Conservation (phyloP, 148 eudicot species). For the Pharnaceum exiguum region DNA sequence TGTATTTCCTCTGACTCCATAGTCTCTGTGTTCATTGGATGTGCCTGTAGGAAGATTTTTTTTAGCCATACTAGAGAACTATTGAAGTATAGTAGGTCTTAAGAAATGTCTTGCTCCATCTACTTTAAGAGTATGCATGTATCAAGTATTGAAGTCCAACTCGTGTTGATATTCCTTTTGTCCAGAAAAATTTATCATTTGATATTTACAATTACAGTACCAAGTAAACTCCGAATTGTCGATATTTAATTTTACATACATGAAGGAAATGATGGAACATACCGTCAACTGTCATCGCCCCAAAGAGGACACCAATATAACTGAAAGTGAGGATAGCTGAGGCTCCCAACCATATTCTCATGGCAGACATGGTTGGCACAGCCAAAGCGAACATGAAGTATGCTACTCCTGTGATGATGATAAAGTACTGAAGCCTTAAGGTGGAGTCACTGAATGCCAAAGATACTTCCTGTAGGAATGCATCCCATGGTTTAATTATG, state of each 20-base stretch:
- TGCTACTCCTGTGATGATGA: conserved; percentile 50
- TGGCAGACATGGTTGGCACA: conserved; percentile 61
- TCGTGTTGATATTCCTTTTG: no score
- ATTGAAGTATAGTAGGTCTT: no score
- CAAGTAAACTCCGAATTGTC: no score
- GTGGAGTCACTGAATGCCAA: conserved; percentile 42
- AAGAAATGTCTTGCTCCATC: no score
- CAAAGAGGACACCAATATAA: conserved; percentile 40
- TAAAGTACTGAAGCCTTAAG: conserved; percentile 55
- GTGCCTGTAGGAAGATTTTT: conserved; percentile 37
- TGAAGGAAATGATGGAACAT: no score
- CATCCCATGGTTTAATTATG: neutral
- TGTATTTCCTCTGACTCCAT: conserved; percentile 39
- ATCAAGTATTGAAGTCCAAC: no score
- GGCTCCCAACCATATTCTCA: conserved; percentile 54
- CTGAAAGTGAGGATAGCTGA: conserved; percentile 42
- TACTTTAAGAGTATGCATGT: no score
- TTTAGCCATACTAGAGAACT: no score
- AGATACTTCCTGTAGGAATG: conserved; percentile 47
- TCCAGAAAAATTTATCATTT: no score
- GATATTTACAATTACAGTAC: no score
- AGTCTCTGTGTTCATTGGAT: conserved; percentile 32
- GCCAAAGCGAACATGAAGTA: conserved; percentile 39
- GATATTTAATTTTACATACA: no score
- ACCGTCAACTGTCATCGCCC: conserved; percentile 35